These are phyloP conservation scores for Arachis stenosperma DNA, from an alignment of 306 rosid species.

Conservation along the genomic window DNA sequence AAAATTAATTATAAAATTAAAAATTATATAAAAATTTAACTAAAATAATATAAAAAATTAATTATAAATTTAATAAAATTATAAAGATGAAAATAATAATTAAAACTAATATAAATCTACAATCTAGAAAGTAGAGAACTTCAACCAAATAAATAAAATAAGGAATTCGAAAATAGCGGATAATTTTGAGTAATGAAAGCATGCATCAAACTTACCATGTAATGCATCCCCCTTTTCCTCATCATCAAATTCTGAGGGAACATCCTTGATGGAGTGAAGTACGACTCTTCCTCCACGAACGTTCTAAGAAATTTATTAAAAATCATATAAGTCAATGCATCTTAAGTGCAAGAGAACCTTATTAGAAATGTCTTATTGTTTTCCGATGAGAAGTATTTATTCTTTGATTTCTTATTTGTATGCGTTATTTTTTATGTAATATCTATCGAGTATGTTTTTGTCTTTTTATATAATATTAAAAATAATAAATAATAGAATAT, in stretches of 20 bases:
- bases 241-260: slow-evolving; percentile 67
- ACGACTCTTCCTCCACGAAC: slow-evolving; percentile 58
- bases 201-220: slow-evolving; percentile 48
- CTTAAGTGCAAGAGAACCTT: not conserved
- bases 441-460: too few species aligned
- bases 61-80: too few species aligned
- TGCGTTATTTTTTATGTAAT: too few species aligned
- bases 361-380: not conserved
- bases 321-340: not conserved
- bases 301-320: slow-evolving; percentile 41
- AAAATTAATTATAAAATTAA: too few species aligned
- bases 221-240: slow-evolving; percentile 69
- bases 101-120: too few species aligned
- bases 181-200: slow-evolving; percentile 3
- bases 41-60: too few species aligned
- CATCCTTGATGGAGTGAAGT: slow-evolving; percentile 49
- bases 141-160: not conserved
- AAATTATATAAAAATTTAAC: too few species aligned
- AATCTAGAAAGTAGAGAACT: not conserved
- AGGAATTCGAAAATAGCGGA: not conserved
- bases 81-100: too few species aligned
- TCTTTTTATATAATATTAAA: too few species aligned
- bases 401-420: too few species aligned
- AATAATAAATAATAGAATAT: too few species aligned
- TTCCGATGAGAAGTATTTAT: too few species aligned